phyloP scores from a whole-genome alignment of 306 rosid genomes.

The Inga leiocalycina region DNA sequence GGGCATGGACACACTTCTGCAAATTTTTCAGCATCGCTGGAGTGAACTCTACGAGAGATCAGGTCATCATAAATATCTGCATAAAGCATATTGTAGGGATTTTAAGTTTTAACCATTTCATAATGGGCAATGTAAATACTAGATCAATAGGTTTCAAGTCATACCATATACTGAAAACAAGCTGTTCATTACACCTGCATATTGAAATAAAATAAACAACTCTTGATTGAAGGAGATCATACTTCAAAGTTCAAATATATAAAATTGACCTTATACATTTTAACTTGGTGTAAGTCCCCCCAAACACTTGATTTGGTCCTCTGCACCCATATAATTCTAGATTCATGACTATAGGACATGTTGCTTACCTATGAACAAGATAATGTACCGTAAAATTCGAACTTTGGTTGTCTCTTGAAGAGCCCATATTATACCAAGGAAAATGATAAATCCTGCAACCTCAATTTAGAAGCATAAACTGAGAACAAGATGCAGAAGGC shows the following conservation, averaged over 20 bases:
- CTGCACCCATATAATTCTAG: background rate
- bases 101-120: background rate
- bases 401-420: constrained; percentile 69
- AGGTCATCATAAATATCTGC: constrained; percentile 73
- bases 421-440: constrained; percentile 62
- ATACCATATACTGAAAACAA: constrained; percentile 73
- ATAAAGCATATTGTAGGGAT: constrained; percentile 14
- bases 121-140: constrained; percentile 3
- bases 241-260: background rate
- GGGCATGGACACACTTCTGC: constrained; percentile 75
- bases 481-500: constrained; percentile 25
- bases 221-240: background rate
- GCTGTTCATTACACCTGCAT: constrained; percentile 78
- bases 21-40: constrained; percentile 76
- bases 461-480: constrained; percentile 23
- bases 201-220: background rate
- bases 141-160: constrained; percentile 24
- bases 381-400: constrained; percentile 56
- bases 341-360: background rate
- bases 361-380: constrained; percentile 59
- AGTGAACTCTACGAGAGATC: constrained; percentile 68
- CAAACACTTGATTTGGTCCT: background rate
- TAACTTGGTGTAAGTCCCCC: background rate
- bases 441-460: constrained; percentile 59
- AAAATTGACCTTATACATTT: background rate